Evolutionary conservation across 768 basidiomycete species (phyloP).

Genomic region (Termitomyces sp.): DNA sequence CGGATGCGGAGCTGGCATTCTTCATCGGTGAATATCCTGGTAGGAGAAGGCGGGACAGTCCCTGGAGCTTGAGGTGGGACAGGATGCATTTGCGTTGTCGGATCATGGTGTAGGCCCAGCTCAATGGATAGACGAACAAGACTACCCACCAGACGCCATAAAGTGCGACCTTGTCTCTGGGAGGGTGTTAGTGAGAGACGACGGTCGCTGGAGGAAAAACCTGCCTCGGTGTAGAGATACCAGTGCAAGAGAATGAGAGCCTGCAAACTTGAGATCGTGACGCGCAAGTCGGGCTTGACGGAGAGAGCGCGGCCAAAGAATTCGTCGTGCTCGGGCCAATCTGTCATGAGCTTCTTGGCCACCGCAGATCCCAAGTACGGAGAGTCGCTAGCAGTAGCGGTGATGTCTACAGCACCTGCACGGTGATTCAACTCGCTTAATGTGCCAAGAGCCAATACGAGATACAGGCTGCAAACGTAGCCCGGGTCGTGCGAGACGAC

Average conservation of each 20-base stretch:
- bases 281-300: slow-evolving; percentile 77
- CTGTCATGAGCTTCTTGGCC: slow-evolving; percentile 58
- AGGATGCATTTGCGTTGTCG: slow-evolving; percentile 51
- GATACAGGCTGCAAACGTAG: slow-evolving; percentile 71
- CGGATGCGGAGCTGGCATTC: slow-evolving; percentile 77
- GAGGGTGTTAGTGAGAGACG: slow-evolving; percentile 7
- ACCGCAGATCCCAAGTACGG: slow-evolving; percentile 31
- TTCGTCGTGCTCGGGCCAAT: slow-evolving; percentile 80
- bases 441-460: slow-evolving; percentile 76
- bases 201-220: slow-evolving; percentile 11
- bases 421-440: slow-evolving; percentile 78
- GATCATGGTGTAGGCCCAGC: slow-evolving; percentile 84
- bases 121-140: slow-evolving; percentile 80
- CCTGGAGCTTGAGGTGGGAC: slow-evolving; percentile 24
- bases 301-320: slow-evolving; percentile 77
- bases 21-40: slow-evolving; percentile 56
- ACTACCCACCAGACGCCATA: slow-evolving; percentile 86
- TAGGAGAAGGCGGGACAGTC: neutral
- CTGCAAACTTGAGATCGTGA: slow-evolving; percentile 78
- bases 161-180: slow-evolving; percentile 82
- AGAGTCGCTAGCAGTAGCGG: slow-evolving; percentile 26
- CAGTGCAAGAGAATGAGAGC: slow-evolving; percentile 81
- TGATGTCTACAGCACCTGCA: slow-evolving; percentile 46
- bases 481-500: slow-evolving; percentile 61
- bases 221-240: slow-evolving; percentile 86